Evolutionary conservation across 192 early-diverging fungal genomes (phyloP).

Genomic region (Backusella psychrophila): DNA sequence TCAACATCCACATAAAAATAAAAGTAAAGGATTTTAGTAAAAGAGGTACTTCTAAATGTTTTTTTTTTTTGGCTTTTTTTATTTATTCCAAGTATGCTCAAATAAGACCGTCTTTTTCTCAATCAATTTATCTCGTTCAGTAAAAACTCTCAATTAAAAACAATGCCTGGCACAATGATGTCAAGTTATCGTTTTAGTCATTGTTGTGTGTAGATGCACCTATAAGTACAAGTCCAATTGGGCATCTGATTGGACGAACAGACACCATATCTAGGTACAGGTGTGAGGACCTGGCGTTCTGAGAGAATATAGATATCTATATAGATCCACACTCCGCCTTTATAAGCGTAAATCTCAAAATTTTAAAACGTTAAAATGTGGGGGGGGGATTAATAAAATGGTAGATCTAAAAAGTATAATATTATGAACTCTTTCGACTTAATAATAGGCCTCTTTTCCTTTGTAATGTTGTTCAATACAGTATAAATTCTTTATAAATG

Average conservation of each 20-base stretch:
- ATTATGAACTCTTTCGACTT: background rate
- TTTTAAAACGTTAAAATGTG: background rate
- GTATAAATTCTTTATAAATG: background rate
- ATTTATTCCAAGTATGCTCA: background rate
- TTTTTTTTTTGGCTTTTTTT: background rate
- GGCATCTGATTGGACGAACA: background rate
- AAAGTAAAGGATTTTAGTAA: background rate
- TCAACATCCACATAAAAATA: background rate
- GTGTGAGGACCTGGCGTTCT: background rate
- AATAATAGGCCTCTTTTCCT: no score
- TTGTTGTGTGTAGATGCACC: background rate
- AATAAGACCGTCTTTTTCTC: background rate
- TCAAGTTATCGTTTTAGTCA: background rate
- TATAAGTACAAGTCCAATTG: background rate
- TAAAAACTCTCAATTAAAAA: background rate
- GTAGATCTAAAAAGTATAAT: background rate
- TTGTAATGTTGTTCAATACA: background rate
- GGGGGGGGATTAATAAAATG: no score
- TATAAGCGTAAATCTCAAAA: background rate
- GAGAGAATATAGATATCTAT: background rate
- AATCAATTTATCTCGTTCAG: conserved; percentile 6
- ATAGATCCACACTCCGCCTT: background rate
- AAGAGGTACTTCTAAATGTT: background rate
- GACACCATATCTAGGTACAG: background rate
- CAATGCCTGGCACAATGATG: conserved; percentile 7